Evolutionary conservation across 805 yeast genomes (phyloP).

Genomic region (Debaryomyces maramus): DNA sequence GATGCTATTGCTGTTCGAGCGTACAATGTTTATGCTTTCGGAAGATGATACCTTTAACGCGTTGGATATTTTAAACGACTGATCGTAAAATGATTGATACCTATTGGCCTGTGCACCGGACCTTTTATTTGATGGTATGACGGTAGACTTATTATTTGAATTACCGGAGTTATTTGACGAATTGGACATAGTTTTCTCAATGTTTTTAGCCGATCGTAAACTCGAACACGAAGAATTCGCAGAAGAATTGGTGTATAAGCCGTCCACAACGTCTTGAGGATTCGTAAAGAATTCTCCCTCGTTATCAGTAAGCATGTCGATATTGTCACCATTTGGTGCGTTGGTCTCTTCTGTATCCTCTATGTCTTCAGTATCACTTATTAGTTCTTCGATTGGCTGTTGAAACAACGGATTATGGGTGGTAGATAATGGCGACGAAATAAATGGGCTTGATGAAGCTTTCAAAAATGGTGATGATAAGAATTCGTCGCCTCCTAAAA

Average conservation of each 20-base stretch:
- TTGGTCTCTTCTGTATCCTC: constrained; percentile 15
- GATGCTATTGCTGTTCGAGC: constrained; percentile 13
- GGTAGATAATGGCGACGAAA: constrained; percentile 19
- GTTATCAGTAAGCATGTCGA: constrained; percentile 10
- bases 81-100: constrained; percentile 50
- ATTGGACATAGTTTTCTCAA: constrained; percentile 35
- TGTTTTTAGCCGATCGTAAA: constrained; percentile 19
- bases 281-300: constrained; percentile 18
- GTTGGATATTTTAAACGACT: constrained; percentile 42
- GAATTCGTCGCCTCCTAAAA: constrained; percentile 24
- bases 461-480: constrained; percentile 33
- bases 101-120: constrained; percentile 46
- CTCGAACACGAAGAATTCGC: constrained; percentile 38
- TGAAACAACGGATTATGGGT: constrained; percentile 22
- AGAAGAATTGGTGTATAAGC: constrained; percentile 26
- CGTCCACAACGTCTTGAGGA: constrained; percentile 23
- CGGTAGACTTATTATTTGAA: constrained; percentile 11
- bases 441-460: constrained; percentile 14
- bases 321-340: background rate
- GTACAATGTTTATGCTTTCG: constrained; percentile 22
- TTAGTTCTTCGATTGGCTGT: constrained; percentile 32
- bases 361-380: constrained; percentile 14
- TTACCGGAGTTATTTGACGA: constrained; percentile 18
- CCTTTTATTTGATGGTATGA: constrained; percentile 24
- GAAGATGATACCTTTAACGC: constrained; percentile 38